These are phyloP conservation scores for Arachnopeziza araneosa DNA, from an alignment of 2,329 filamentous ascomycete species.

Conservation along the genomic window DNA sequence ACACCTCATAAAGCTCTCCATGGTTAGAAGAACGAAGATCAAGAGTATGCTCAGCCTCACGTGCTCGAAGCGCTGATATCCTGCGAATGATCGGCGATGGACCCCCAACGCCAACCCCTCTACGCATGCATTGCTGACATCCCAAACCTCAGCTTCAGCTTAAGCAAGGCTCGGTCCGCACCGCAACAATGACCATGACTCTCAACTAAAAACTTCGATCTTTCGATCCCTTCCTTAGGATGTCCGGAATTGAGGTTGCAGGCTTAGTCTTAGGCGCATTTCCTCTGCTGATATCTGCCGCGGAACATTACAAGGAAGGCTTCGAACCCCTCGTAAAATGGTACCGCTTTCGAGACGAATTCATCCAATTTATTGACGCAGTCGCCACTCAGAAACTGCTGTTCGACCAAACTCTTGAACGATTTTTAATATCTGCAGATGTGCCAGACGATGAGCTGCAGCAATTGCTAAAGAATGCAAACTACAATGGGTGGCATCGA, in stretches of 20 bases:
- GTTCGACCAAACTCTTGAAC: conserved; percentile 17
- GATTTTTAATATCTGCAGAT: conserved; percentile 18
- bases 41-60: not conserved
- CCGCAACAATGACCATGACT: not conserved
- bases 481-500: conserved; percentile 19
- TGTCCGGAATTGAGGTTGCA: not conserved
- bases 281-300: not conserved
- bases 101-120: not conserved
- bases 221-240: conserved; percentile 5
- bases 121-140: not conserved
- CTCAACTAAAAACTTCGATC: conserved; percentile 13
- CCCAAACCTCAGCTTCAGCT: conserved; percentile 19
- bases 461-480: conserved; percentile 11
- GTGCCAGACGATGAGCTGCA: conserved; percentile 17
- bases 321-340: not conserved
- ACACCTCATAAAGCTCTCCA: not conserved
- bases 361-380: not conserved
- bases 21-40: not conserved
- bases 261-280: not conserved
- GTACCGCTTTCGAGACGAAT: not conserved
- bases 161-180: conserved; percentile 21
- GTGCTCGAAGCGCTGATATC: no score
- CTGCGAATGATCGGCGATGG: not conserved
- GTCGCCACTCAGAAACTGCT: conserved; percentile 8
- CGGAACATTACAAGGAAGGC: not conserved